These are phyloP conservation scores for Pythium chondricola DNA, from an alignment of 352 stramenopile genomes.

Conservation along the genomic window DNA sequence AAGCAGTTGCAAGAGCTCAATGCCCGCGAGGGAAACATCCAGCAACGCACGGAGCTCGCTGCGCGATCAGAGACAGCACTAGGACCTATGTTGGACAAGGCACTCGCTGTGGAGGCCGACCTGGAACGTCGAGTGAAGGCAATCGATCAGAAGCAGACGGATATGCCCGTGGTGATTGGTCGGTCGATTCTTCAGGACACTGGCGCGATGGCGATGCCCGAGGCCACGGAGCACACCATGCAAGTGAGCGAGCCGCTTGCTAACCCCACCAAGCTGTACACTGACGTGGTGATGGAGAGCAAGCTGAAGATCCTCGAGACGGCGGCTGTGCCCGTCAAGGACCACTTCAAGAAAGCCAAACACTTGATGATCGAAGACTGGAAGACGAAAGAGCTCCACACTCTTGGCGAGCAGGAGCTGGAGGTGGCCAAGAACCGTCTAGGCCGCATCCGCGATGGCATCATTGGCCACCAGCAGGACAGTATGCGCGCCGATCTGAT, in stretches of 20 bases:
- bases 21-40: constrained; percentile 32
- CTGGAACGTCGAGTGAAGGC: constrained; percentile 24
- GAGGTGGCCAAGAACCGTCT: constrained; percentile 51
- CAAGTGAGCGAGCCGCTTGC: constrained; percentile 18
- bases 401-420: constrained; percentile 45
- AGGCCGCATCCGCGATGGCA: constrained; percentile 38
- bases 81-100: constrained; percentile 25
- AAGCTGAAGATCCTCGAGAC: constrained; percentile 59
- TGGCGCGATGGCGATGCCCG: background rate
- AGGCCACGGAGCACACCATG: background rate
- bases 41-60: constrained; percentile 39
- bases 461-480: constrained; percentile 44
- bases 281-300: constrained; percentile 52
- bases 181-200: constrained; percentile 32
- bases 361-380: constrained; percentile 43
- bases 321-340: constrained; percentile 33
- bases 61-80: constrained; percentile 34
- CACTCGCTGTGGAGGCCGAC: constrained; percentile 14
- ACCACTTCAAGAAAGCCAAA: constrained; percentile 56
- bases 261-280: constrained; percentile 32
- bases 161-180: constrained; percentile 55
- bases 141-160: constrained; percentile 25
- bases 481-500: constrained; percentile 34
- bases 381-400: constrained; percentile 47
- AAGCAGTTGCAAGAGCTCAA: constrained; percentile 48